Conservation (phyloP, 176 grass and related monocot genomes). For the bread wheat (Triticum aestivum) region DNA sequence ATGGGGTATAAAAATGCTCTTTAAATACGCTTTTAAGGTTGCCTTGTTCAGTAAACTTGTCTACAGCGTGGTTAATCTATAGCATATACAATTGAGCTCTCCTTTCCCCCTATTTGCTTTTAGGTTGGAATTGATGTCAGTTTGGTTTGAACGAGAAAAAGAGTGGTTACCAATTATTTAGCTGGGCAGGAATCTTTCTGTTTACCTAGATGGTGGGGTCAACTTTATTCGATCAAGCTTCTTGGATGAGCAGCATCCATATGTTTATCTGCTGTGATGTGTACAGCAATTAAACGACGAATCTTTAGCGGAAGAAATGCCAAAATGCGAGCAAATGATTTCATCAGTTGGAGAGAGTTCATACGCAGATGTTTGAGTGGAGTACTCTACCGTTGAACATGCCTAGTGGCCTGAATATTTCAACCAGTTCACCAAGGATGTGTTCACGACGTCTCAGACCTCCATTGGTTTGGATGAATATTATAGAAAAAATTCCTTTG, state of each 20-base stretch:
- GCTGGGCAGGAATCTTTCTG: background rate
- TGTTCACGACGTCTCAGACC: no score
- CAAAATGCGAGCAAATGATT: background rate
- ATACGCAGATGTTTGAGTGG: background rate
- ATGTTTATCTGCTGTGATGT: background rate
- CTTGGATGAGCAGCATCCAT: background rate
- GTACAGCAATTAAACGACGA: background rate
- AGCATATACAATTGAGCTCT: background rate
- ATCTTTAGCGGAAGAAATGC: background rate
- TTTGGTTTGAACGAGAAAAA: background rate
- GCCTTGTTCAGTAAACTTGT: background rate
- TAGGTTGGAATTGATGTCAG: conserved; percentile 6
- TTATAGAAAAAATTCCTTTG: no score
- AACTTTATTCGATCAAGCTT: background rate
- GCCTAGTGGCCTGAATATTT: background rate
- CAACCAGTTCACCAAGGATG: no score
- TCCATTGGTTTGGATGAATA: no score
- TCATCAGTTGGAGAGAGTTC: background rate
- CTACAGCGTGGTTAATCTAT: background rate
- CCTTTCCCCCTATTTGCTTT: background rate
- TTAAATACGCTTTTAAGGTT: background rate
- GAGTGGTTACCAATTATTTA: background rate
- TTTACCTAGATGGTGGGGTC: background rate
- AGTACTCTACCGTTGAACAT: background rate
- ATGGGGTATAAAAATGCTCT: background rate